Evolutionary conservation across 768 basidiomycete genomes (phyloP).

Genomic region (Stropharia rugosoannulata): DNA sequence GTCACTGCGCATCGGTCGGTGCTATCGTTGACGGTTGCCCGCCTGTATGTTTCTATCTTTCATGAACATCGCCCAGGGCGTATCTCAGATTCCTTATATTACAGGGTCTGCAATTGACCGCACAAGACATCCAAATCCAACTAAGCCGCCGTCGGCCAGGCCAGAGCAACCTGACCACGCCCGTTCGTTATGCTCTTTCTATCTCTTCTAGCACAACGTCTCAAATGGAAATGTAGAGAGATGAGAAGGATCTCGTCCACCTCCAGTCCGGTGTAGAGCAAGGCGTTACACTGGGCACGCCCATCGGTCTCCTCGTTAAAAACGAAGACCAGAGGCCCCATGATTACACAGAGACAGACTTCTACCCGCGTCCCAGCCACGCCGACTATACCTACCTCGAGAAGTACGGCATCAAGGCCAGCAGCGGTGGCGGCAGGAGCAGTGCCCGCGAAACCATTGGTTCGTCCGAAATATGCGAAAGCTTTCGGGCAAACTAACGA

Average conservation of each 20-base stretch:
- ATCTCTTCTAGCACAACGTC: conserved; percentile 1
- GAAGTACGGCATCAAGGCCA: conserved; percentile 97
- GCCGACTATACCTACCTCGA: conserved; percentile 98
- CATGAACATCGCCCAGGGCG: conserved; percentile 4
- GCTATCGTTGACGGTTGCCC: conserved; percentile 98
- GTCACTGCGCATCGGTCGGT: conserved; percentile 95
- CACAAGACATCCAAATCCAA: conserved; percentile 88
- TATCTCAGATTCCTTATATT: neutral
- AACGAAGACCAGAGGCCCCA: conserved; percentile 99
- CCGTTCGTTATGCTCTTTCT: conserved; percentile 50
- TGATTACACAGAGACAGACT: conserved; percentile 97
- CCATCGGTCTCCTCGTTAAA: conserved; percentile 93
- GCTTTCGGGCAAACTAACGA: neutral
- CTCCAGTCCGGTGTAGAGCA: conserved; percentile 93
- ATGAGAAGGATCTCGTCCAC: conserved; percentile 93
- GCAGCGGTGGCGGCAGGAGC: conserved; percentile 92
- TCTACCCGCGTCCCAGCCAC: conserved; percentile 96
- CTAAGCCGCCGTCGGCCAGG: conserved; percentile 91
- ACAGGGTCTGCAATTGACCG: conserved; percentile 79
- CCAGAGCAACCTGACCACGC: conserved; percentile 95
- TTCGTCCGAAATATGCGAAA: conserved; percentile 22
- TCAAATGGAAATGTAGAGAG: conserved; percentile 50
- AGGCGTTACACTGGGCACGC: conserved; percentile 95
- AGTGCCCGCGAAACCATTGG: conserved; percentile 98
- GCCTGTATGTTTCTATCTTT: conserved; percentile 55